Conservation (phyloP, 1,284 basidiomycete genomes). For the Porogramme epimiltina region DNA sequence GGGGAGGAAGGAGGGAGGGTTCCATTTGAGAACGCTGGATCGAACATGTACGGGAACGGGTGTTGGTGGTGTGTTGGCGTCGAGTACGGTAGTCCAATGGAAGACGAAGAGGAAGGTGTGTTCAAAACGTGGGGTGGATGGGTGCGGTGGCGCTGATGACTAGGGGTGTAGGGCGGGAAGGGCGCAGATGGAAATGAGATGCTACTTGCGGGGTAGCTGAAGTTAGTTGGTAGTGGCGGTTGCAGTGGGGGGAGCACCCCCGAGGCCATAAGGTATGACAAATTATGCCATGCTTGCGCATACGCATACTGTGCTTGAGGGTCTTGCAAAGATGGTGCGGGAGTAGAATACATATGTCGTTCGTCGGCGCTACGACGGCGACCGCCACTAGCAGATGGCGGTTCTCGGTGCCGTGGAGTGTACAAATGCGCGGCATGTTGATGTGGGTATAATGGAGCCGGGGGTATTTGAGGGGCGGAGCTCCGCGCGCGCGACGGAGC, state of each 20-base stretch:
- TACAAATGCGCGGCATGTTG: constrained; percentile 14
- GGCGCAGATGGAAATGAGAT: constrained; percentile 8
- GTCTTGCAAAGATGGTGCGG: constrained; percentile 20
- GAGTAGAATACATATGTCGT: background rate
- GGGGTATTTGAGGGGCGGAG: constrained; percentile 8
- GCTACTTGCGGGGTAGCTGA: constrained; percentile 7
- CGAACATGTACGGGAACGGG: constrained; percentile 38
- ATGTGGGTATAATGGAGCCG: constrained; percentile 13
- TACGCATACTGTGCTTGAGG: constrained; percentile 37
- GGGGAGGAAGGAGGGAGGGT: constrained; percentile 51
- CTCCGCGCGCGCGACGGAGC: background rate
- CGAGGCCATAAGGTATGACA: constrained; percentile 31
- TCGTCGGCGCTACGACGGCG: background rate
- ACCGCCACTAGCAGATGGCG: constrained; percentile 2
- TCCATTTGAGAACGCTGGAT: constrained; percentile 43
- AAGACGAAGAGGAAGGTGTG: constrained; percentile 20
- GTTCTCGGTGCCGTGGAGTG: constrained; percentile 17
- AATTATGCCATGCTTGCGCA: constrained; percentile 37
- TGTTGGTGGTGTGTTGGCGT: constrained; percentile 39
- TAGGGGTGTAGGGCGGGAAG: constrained; percentile 33
- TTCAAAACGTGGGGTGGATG: constrained; percentile 6
- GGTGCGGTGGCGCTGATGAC: constrained; percentile 20
- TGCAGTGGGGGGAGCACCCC: constrained; percentile 21
- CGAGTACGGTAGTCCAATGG: constrained; percentile 25
- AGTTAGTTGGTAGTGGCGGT: constrained; percentile 1